Conservation (phyloP, 2,329 filamentous ascomycete species). For the Alternaria ethzedia region DNA sequence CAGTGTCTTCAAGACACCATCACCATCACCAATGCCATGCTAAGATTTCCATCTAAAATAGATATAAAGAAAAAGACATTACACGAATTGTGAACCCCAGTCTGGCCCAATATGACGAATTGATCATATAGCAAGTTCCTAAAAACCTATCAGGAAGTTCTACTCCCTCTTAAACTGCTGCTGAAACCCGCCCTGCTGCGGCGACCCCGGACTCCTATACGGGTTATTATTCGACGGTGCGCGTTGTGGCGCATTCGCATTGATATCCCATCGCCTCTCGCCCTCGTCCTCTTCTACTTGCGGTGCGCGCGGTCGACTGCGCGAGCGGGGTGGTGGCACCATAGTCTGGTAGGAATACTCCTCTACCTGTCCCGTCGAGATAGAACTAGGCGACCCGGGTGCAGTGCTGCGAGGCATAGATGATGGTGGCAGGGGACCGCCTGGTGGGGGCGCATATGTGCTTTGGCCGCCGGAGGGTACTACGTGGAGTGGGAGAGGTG, state of each 20-base stretch:
- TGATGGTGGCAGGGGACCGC: conserved; percentile 19
- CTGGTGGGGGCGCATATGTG: conserved; percentile 33
- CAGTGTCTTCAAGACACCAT: background rate
- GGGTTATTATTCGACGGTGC: conserved; percentile 21
- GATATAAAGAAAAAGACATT: background rate
- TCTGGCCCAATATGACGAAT: too few species aligned
- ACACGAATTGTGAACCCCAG: too few species aligned
- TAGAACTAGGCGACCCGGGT: conserved; percentile 39
- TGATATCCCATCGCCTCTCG: conserved; percentile 21
- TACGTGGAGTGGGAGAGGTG: conserved; percentile 39
- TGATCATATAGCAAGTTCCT: too few species aligned
- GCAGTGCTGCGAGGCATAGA: conserved; percentile 22
- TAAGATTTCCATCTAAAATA: background rate
- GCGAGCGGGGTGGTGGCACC: conserved; percentile 35
- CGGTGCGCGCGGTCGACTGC: conserved; percentile 21
- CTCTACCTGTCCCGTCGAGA: conserved; percentile 41
- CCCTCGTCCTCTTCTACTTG: conserved; percentile 27
- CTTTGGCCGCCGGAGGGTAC: conserved; percentile 24
- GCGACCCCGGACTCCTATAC: conserved; percentile 9
- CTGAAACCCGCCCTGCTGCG: conserved; percentile 1
- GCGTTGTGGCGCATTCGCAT: background rate
- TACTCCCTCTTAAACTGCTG: conserved; percentile 19
- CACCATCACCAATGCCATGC: background rate
- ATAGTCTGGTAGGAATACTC: conserved; percentile 45
- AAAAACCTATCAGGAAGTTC: too few species aligned